Base-by-base conservation (phyloP, 768 basidiomycete genomes). In the Leucogyrophana mollusca region DNA sequence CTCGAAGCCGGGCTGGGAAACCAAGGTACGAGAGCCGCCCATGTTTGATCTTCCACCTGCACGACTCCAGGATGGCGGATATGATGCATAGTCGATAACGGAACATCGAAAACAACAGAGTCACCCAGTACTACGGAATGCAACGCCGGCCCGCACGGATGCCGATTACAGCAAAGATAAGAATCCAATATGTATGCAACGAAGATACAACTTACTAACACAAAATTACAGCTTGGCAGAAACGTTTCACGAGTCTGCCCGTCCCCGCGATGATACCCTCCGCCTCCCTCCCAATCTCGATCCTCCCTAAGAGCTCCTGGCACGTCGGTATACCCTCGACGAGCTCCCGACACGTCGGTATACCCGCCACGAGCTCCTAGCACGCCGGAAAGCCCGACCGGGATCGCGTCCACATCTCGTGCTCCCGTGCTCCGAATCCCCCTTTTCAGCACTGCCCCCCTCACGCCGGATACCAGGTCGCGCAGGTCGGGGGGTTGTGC, bases 291-390 rank as follows among this genome's bases (percentile, higher is more conserved):
- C n/a, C n/a, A n/a, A n/a, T n/a, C 70, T 91, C 94, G 36, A 95
- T 77, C 53, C 78, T 70, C 14, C 60, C 56, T 44, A 95, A 50
- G 24, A 96, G 68, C 43, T 74, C 86, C 46, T 84, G 73, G 68
- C 91, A 94, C 1, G 85, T 87, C 11, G 90, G 90, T 34, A 90
- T 82, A 60, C 94, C 91, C 32, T 87, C 73, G 59, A 95, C 92
- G 24, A 96, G 68, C 43, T 74, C 86, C 46, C 83, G 73, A 67
- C 91, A 94, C 1, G 85, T 87, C 11, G 90, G 90, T 34, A 90
- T 82, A 60, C 94, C 91, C 32, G 86, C 73, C 59, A 95, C 92
- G 24, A 96, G 68, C 43, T 74, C 86, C 46, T 84, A 73, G 68
- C 91, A 94, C 1, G 85, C 87, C 11, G 90, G 90, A n/a, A 49